These are phyloP conservation scores for Sphaerulina vaccinii DNA, from an alignment of 2,329 filamentous ascomycete genomes.

Conservation along the genomic window DNA sequence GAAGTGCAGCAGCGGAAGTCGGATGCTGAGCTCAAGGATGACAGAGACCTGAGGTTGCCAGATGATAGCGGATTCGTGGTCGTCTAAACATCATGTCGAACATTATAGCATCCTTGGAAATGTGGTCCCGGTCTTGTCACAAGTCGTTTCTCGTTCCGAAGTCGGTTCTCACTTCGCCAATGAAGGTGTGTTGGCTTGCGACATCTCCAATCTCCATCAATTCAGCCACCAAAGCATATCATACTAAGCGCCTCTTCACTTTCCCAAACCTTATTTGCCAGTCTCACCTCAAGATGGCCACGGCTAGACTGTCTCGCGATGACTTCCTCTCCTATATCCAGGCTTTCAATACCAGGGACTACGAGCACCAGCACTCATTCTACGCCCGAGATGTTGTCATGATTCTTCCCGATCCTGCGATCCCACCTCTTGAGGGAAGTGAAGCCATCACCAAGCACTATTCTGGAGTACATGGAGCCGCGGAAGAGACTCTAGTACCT, in stretches of 20 bases:
- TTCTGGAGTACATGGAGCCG: constrained; percentile 11
- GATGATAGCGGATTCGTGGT: constrained; percentile 7
- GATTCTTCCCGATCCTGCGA: constrained; percentile 11
- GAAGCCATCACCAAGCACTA: constrained; percentile 14
- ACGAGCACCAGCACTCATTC: constrained; percentile 14
- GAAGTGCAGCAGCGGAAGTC: constrained; percentile 44
- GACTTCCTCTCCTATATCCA: constrained; percentile 12
- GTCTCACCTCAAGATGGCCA: background rate
- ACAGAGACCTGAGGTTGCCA: constrained; percentile 30
- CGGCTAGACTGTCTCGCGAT: constrained; percentile 2
- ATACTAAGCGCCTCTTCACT: too few relatives aligned
- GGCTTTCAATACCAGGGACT: constrained; percentile 17
- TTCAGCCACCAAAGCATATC: too few relatives aligned
- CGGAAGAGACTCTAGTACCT: constrained; percentile 10
- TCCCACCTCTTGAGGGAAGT: constrained; percentile 4
- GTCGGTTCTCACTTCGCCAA: too few relatives aligned
- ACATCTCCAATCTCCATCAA: too few relatives aligned
- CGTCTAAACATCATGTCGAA: too few relatives aligned
- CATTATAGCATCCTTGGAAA: too few relatives aligned
- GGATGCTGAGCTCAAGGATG: constrained; percentile 46
- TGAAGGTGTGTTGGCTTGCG: too few relatives aligned
- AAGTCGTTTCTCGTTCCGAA: too few relatives aligned
- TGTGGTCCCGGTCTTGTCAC: too few relatives aligned
- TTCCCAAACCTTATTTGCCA: too few relatives aligned
- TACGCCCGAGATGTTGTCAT: constrained; percentile 9